Evolutionary conservation across 768 basidiomycete genomes (phyloP).

Genomic region (Strobilomyces confusus): DNA sequence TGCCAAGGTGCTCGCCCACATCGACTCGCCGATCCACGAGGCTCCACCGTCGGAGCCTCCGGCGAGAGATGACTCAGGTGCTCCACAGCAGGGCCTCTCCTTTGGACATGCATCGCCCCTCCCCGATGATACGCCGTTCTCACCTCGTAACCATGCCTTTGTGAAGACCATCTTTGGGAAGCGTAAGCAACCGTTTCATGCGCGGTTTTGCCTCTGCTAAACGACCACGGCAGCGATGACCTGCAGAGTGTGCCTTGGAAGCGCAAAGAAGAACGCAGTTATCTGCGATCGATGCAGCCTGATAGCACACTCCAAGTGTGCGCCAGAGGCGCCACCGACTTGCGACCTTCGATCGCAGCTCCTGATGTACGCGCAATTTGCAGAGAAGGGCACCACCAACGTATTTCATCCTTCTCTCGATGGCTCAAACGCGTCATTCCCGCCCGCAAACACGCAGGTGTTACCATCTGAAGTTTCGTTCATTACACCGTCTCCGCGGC

Average conservation of each 20-base stretch:
- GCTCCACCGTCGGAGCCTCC: conserved; percentile 45
- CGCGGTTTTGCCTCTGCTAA: neutral
- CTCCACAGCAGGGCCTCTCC: conserved; percentile 38
- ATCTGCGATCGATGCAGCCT: conserved; percentile 88
- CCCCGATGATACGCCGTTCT: conserved; percentile 38
- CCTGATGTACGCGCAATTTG: conserved; percentile 74
- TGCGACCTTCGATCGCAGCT: conserved; percentile 82
- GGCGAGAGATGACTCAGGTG: conserved; percentile 37
- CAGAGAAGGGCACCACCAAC: conserved; percentile 61
- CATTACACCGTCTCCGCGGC: conserved; percentile 43
- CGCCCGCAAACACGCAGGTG: conserved; percentile 21
- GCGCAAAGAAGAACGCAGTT: conserved; percentile 82
- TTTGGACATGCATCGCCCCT: conserved; percentile 32
- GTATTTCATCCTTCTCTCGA: conserved; percentile 53
- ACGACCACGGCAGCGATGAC: conserved; percentile 58
- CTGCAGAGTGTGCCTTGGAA: conserved; percentile 77
- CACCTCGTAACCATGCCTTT: conserved; percentile 73
- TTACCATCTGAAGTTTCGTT: conserved; percentile 58
- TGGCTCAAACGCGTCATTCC: conserved; percentile 23
- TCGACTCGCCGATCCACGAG: conserved; percentile 30
- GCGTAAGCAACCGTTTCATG: conserved; percentile 51
- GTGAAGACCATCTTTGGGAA: conserved; percentile 92
- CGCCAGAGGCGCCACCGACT: conserved; percentile 66
- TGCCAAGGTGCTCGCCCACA: conserved; percentile 46
- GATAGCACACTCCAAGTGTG: conserved; percentile 80